Evolutionary conservation across 768 basidiomycete genomes (phyloP).

Genomic region (Boletus barrowsii): DNA sequence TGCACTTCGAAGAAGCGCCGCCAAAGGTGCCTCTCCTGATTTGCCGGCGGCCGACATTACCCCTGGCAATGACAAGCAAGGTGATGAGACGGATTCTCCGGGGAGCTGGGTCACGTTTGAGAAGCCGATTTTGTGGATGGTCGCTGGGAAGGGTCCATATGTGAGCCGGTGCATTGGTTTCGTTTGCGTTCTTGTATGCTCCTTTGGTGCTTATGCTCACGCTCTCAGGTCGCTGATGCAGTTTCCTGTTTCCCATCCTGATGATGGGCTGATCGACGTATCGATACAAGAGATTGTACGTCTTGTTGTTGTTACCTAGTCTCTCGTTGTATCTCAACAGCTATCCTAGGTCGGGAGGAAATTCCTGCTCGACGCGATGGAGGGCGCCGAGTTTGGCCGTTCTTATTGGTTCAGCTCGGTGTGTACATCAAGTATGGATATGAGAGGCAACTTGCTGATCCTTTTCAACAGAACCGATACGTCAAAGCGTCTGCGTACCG

Average conservation of each 20-base stretch:
- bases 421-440: constrained; percentile 17
- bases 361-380: constrained; percentile 51
- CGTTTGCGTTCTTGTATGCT: not conserved
- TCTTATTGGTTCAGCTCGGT: constrained; percentile 63
- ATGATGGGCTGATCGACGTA: constrained; percentile 77
- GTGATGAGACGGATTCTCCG: constrained; percentile 33
- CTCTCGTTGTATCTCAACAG: not conserved
- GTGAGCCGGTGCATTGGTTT: constrained; percentile 50
- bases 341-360: constrained; percentile 35
- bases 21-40: constrained; percentile 9
- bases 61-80: constrained; percentile 10
- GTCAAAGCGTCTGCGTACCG: constrained; percentile 74
- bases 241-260: constrained; percentile 77
- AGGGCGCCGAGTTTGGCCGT: constrained; percentile 60
- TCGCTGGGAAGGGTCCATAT: constrained; percentile 78
- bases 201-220: not conserved
- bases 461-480: constrained; percentile 54
- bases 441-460: constrained; percentile 6
- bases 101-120: constrained; percentile 71
- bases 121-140: constrained; percentile 65
- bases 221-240: constrained; percentile 66
- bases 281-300: constrained; percentile 61
- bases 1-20: constrained; percentile 33
- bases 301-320: not conserved
- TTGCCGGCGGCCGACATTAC: constrained; percentile 12